Evolutionary conservation across 192 early-diverging fungal species (phyloP).

Genomic region (Gamsiella multidivaricata): DNA sequence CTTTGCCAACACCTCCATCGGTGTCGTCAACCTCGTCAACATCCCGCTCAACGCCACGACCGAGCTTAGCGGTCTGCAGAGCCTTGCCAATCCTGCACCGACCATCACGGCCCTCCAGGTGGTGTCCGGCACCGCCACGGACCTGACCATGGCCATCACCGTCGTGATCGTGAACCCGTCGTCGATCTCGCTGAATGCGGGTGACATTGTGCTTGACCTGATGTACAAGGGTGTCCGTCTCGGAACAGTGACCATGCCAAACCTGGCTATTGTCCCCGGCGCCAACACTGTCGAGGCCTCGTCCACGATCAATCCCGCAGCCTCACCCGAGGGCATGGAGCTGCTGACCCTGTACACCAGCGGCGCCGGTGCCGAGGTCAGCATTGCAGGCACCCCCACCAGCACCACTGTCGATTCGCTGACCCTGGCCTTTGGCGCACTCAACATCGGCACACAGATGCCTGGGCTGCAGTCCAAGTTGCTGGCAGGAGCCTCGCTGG

Average conservation of each 20-base stretch:
- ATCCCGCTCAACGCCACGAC: background rate
- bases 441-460: background rate
- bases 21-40: background rate
- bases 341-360: background rate
- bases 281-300: background rate
- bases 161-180: conserved; percentile 54
- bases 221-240: conserved; percentile 41
- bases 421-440: background rate
- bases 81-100: background rate
- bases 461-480: background rate
- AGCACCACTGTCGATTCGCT: background rate
- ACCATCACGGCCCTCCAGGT: background rate
- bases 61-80: background rate
- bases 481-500: background rate
- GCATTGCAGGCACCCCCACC: conserved; percentile 35
- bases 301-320: background rate
- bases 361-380: background rate
- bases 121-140: background rate
- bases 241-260: conserved; percentile 52
- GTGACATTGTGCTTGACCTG: conserved; percentile 57
- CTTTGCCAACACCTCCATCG: background rate
- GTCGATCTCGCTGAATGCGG: conserved; percentile 50
- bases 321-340: background rate
- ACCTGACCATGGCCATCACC: background rate
- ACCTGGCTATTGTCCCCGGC: conserved; percentile 28